Evolutionary conservation across 225 moss, liverwort and hornwort species (phyloP), one percentile per base, ranked within the genome.

Genomic region (Ulota crispa): DNA sequence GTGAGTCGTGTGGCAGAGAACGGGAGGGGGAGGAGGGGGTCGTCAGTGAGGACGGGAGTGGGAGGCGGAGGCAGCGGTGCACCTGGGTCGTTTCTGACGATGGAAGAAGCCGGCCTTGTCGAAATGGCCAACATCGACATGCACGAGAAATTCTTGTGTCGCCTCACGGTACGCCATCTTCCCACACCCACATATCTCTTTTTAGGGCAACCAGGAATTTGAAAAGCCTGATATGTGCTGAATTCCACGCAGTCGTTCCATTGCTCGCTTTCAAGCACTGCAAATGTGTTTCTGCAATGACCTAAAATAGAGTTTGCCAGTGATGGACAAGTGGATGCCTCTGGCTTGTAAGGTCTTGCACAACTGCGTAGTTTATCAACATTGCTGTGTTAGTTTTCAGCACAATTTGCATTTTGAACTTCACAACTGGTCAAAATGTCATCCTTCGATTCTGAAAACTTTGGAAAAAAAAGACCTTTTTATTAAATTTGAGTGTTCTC

Each of bases 141-240:
- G 93, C 96, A 96, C 86, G 94, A 96, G 85, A 92, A 91, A 77
- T 96, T 96, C 77, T 86, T 96, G 13, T 89, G 92, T 84, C 96
- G 96, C 63, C 85, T 96, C 21, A 94, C 96, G 70, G 96, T 96
- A 83, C 23, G 16, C 59, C 15, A 59, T 78, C 52, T 56, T 54
- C 45, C 52, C 34, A 41, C 1, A 42, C 70, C 27, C 23, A 11
- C 56, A 34, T 43, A 65, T 8, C 8, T 8, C 8, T 10, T 39
- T 56, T 64, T 83, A 75, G 70, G 79, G 75, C 57, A 45, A 52
- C 24, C 13, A 30, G 39, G 65, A 65, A 37, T 57, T 32, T 53
- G n/a, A 11, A 28, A 55, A 43, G 56, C 34, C 13, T 69, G 24
- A 0, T 55, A 36, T 9, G 26, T 34, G 64, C 7, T 31, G 41